A percentile compares a stretch with the other conserved stretches of the same genome.
phyloP scores from a whole-genome alignment of 1,139 yeast species.

The Nakaseomyces kungkrabaensis region DNA sequence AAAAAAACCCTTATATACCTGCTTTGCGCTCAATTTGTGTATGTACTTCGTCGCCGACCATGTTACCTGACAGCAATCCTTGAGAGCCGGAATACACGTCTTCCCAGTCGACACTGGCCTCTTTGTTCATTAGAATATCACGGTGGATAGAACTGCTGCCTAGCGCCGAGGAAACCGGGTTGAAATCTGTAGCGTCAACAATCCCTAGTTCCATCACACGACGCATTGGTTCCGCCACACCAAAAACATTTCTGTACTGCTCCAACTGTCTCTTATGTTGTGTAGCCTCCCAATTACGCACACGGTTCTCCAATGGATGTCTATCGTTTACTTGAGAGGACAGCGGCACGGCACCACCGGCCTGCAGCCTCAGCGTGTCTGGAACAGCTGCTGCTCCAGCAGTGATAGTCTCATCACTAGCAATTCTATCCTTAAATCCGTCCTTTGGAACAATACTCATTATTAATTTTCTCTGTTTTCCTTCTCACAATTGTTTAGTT shows the following conservation, averaged over 20 bases:
- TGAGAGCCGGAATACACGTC: constrained; percentile 55
- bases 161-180: constrained; percentile 44
- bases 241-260: constrained; percentile 72
- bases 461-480: background rate
- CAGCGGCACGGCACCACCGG: constrained; percentile 32
- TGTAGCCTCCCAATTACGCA: constrained; percentile 70
- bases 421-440: constrained; percentile 17
- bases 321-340: constrained; percentile 67
- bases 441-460: constrained; percentile 26
- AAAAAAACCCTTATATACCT: constrained; percentile 36
- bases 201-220: constrained; percentile 76
- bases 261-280: constrained; percentile 66
- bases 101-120: constrained; percentile 80
- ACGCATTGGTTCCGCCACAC: constrained; percentile 73
- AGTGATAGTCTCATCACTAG: constrained; percentile 14
- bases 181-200: constrained; percentile 63
- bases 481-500: background rate
- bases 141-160: constrained; percentile 44
- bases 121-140: constrained; percentile 73
- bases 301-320: constrained; percentile 77
- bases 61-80: constrained; percentile 13
- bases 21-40: constrained; percentile 59
- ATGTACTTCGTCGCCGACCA: constrained; percentile 46
- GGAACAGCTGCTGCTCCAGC: constrained; percentile 23
- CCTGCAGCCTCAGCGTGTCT: constrained; percentile 27